Evolutionary conservation across 495 filamentous ascomycete genomes (phyloP), one percentile per base, ranked within the genome.

Genomic region (Penicillium simplicissimum): DNA sequence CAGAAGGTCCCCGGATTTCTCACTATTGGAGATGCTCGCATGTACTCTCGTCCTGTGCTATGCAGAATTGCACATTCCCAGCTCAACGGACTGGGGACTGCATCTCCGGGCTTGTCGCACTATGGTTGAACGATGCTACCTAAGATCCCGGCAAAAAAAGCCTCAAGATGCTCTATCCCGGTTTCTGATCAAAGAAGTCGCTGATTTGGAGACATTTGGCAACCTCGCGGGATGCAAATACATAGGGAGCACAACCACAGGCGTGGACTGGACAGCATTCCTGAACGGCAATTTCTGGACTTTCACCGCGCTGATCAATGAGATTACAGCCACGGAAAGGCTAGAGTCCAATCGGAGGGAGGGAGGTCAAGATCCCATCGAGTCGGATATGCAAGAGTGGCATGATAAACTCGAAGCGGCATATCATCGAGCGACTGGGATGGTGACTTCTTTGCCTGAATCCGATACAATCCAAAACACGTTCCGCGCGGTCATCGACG

Each of bases 171-270:
- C 25, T 1, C 17, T 55, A 7, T 31, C 51, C 2, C 57, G 47
- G 35, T 67, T 64, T 17, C 15, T 67, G 8, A 54, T 67, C 19
- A 67, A 65, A 52, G 65, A 67, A 43, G 65, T 67, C 11, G 51
- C 34, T 31, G 65, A 67, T 51, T 28, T 67, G 11, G 65, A 65
- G 43, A 58, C 57, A 15, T 62, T 64, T 34, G 55, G 58, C 19
- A 62, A 57, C 19, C 17, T 67, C 10, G 45, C 55, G 4, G 36
- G 55, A 0, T 67, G 60, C 36, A 36, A 34, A 15, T 15, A n/a
- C 28, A 9, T 25, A n/a, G 48, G n/a, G 13, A 52, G 9, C 7
- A 17, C 55, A 9, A 40, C 31, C 4, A 38, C 14, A 7, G 23
- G 28, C 7, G 37, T 40, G 33, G 19, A 38, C 11, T 35, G 10